Evolutionary conservation across 441 rosid genomes (phyloP), one percentile per base, ranked within the genome.

Genomic region (Metrosideros polymorpha): DNA sequence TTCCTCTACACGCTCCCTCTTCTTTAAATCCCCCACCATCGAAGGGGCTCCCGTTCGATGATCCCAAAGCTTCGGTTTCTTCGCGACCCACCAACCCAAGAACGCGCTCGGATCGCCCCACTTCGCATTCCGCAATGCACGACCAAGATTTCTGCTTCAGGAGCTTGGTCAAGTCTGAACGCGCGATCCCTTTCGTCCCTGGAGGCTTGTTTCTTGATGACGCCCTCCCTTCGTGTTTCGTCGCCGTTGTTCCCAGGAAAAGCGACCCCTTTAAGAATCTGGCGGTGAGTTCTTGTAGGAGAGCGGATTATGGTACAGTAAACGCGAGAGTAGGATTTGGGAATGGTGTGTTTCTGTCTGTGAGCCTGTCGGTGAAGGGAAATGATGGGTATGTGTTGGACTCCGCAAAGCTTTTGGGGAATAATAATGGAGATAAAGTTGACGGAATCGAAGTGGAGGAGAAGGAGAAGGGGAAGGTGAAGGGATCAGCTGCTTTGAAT

Each of bases 151-250:
- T 89, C 53, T 91, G 88, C 88, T 86, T 91, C 87, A 85, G 88
- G 61, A 88, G 90, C 32, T 84, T 89, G 76, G 61, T 89, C 90
- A 91, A 89, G 86, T 84, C 93, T 30, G 90, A 90, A 19, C 79
- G 85, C 32, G 82, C 54, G 92, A 87, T 89, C 91, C 82, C 83
- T 43, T 89, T 86, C 66, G 85, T 75, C 77, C 85, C 61, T 12
- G 97, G 95, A 1, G 96, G 95, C 54, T 90, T 95, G 88, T 95
- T 95, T 86, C 95, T 94, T 47, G 93, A 92, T 82, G 90, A 90
- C 57, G 87, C 91, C 25, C 29, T 86, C 32, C 87, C 92, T 84
- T 88, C 93, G 59, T 91, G 96, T 49, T 90, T 94, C 82, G 89
- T 92, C 47, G 90, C 95, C 1, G 90, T 90, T 12, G 82, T 92